A percentile compares a stretch with the other conserved stretches of the same genome.
Evolutionary conservation across 2,329 filamentous ascomycete genomes (phyloP).

Genomic region (Paraphaeosphaeria minitans): DNA sequence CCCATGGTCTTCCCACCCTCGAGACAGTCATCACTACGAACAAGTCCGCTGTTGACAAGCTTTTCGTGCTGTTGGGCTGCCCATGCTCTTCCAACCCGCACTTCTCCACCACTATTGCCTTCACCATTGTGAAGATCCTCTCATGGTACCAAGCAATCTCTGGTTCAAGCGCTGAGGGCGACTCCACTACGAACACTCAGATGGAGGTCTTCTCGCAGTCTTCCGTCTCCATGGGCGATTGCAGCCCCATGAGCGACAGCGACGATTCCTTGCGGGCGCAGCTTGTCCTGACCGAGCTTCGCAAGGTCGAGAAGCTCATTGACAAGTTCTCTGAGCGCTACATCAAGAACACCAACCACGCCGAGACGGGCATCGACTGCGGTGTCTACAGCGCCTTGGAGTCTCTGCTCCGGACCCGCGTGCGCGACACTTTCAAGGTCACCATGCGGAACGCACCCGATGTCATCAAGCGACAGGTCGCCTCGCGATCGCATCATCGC

Average conservation of each 20-base stretch:
- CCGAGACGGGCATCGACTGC: conserved; percentile 34
- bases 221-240: conserved; percentile 31
- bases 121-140: conserved; percentile 44
- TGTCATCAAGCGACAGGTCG: conserved; percentile 42
- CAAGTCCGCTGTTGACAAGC: conserved; percentile 41
- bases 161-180: conserved; percentile 25
- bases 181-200: conserved; percentile 28
- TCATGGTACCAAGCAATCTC: conserved; percentile 45
- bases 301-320: conserved; percentile 45
- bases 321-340: conserved; percentile 45
- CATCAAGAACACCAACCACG: conserved; percentile 30
- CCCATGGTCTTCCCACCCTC: conserved; percentile 35
- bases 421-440: conserved; percentile 45
- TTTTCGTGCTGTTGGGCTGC: conserved; percentile 40
- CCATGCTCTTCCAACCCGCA: conserved; percentile 44
- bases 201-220: conserved; percentile 37
- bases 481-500: conserved; percentile 35
- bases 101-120: conserved; percentile 44
- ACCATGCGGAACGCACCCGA: conserved; percentile 44
- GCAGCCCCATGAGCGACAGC: conserved; percentile 32
- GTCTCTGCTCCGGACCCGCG: conserved; percentile 38
- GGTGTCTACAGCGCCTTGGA: conserved; percentile 40
- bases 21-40: conserved; percentile 40
- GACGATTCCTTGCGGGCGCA: conserved; percentile 40
- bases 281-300: conserved; percentile 39